phyloP scores from a whole-genome alignment of 1,284 basidiomycete genomes.

The Gastroboletus turbinatus region DNA sequence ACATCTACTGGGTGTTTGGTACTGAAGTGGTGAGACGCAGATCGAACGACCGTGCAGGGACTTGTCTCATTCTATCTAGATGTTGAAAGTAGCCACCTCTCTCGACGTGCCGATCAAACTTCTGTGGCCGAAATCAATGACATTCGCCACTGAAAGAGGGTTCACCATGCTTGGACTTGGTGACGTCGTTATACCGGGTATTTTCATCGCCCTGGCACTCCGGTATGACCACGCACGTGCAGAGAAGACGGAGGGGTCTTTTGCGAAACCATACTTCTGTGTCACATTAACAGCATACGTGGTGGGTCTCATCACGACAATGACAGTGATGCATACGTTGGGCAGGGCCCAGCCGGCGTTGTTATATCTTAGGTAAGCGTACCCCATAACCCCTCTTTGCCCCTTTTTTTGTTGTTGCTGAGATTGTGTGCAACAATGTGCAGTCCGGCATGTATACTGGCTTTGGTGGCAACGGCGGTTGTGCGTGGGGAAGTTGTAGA shows the following conservation, averaged over 20 bases:
- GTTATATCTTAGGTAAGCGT: constrained; percentile 83
- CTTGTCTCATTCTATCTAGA: constrained; percentile 42
- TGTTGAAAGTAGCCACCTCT: constrained; percentile 90
- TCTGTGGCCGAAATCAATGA: constrained; percentile 76
- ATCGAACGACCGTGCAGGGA: neutral
- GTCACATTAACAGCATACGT: constrained; percentile 76
- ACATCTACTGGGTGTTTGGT: constrained; percentile 88
- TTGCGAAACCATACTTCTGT: constrained; percentile 79
- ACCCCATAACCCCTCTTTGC: neutral
- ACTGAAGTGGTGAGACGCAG: constrained; percentile 65
- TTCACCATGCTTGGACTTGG: constrained; percentile 94
- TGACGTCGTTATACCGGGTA: constrained; percentile 88
- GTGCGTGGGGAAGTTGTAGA: constrained; percentile 57
- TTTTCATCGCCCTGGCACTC: constrained; percentile 85
- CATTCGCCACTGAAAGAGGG: constrained; percentile 57
- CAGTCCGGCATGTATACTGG: constrained; percentile 69
- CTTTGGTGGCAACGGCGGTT: constrained; percentile 55
- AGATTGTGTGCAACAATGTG: constrained; percentile 7
- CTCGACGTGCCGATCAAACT: constrained; percentile 96
- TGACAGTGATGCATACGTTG: constrained; percentile 86
- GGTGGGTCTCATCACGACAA: constrained; percentile 76
- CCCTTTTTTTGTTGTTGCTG: constrained; percentile 1
- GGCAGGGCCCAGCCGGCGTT: constrained; percentile 88
- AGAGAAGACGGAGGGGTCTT: constrained; percentile 35
- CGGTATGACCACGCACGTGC: constrained; percentile 78